Evolutionary conservation across 176 grass and related monocot genomes (phyloP).

Genomic region (Aechmea fasciata): DNA sequence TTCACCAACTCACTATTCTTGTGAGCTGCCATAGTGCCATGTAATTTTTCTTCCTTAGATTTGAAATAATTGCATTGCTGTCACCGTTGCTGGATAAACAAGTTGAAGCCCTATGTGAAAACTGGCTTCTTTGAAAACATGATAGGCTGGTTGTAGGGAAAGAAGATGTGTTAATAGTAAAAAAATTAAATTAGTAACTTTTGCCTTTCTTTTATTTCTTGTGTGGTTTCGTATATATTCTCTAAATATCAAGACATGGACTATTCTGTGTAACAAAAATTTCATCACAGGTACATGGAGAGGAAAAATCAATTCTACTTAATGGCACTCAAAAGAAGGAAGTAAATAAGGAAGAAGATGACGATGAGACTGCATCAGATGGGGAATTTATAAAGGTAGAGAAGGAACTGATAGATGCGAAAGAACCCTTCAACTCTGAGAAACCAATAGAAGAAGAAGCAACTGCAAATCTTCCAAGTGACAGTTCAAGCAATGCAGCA

Average conservation of each 20-base stretch:
- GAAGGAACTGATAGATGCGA: conserved; percentile 50
- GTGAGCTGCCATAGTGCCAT: no score
- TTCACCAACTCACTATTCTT: no score
- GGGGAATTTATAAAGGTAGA: conserved; percentile 34
- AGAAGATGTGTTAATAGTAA: no score
- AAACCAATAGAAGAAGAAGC: conserved; percentile 24
- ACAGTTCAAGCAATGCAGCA: conserved; percentile 6
- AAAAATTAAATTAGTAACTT: no score
- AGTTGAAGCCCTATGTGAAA: no score
- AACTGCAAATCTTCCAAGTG: not conserved
- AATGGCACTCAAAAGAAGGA: conserved; percentile 31
- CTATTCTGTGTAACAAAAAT: conserved; percentile 17
- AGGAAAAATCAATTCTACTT: conserved; percentile 28
- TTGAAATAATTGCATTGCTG: no score
- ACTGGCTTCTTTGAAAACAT: no score
- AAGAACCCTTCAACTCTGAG: conserved; percentile 23
- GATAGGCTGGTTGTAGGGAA: no score
- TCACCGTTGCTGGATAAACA: no score
- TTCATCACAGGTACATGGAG: conserved; percentile 30
- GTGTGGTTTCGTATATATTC: no score
- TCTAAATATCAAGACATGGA: not conserved
- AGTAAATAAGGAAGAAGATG: conserved; percentile 49
- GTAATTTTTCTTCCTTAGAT: no score
- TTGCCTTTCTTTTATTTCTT: no score
- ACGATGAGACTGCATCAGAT: conserved; percentile 64